A percentile compares a stretch with the other conserved stretches of the same genome.
phyloP scores from a whole-genome alignment of 2,329 filamentous ascomycete species.

The Aureobasidium vineae region DNA sequence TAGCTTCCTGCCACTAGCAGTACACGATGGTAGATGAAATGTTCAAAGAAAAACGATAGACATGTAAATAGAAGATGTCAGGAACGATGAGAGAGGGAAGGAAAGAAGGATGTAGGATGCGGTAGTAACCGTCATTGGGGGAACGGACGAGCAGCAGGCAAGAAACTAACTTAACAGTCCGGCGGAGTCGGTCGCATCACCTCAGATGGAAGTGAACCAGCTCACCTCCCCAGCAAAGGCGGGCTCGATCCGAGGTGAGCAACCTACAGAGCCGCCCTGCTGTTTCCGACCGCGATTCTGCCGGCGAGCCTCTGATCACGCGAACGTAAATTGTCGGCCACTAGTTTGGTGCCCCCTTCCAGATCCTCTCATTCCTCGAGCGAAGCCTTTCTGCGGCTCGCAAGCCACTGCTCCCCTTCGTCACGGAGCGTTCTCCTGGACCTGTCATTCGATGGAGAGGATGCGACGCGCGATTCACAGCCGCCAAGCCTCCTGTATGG shows the following conservation, averaged over 20 bases:
- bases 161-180: constrained; percentile 14
- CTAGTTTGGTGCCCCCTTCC: neutral
- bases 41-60: neutral
- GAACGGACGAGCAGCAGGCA: constrained; percentile 7
- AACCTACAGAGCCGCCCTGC: neutral
- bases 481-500: constrained; percentile 5
- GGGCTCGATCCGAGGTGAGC: constrained; percentile 1
- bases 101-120: neutral
- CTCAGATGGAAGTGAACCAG: constrained; percentile 12
- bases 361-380: neutral
- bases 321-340: neutral
- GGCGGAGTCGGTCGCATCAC: constrained; percentile 9
- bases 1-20: neutral
- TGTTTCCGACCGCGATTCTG: constrained; percentile 5
- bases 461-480: neutral
- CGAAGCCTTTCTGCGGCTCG: constrained; percentile 6
- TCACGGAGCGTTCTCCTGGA: constrained; percentile 12
- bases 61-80: neutral
- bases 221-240: neutral
- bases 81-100: neutral
- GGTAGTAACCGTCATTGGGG: constrained; percentile 3
- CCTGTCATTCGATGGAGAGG: constrained; percentile 11
- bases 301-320: neutral
- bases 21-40: neutral
- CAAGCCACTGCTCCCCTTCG: neutral